These are phyloP conservation scores for Tulasnella sp. DNA, from an alignment of 768 basidiomycete species.

Conservation along the genomic window DNA sequence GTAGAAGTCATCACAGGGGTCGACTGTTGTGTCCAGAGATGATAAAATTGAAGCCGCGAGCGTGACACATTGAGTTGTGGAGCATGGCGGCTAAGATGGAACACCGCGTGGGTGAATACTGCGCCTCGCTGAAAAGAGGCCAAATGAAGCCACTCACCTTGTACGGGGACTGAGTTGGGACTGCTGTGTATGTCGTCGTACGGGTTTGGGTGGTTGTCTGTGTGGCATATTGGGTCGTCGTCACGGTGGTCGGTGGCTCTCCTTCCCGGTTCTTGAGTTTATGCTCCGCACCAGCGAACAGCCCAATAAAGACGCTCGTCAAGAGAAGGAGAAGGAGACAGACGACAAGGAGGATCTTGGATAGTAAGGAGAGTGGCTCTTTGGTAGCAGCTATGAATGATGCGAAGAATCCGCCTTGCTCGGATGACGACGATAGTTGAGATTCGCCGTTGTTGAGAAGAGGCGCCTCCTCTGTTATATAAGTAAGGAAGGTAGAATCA, in stretches of 20 bases:
- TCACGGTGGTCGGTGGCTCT: slow-evolving; percentile 29
- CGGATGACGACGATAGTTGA: slow-evolving; percentile 37
- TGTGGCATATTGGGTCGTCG: slow-evolving; percentile 28
- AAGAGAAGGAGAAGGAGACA: slow-evolving; percentile 72
- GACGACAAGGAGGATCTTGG: slow-evolving; percentile 70
- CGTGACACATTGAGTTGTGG: slow-evolving; percentile 69
- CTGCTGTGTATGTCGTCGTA: slow-evolving; percentile 23
- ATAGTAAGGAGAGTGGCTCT: slow-evolving; percentile 74
- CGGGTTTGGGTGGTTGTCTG: slow-evolving; percentile 27
- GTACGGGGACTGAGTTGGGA: slow-evolving; percentile 32
- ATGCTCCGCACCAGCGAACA: slow-evolving; percentile 85
- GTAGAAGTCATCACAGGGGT: slow-evolving; percentile 96
- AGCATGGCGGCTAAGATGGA: slow-evolving; percentile 40
- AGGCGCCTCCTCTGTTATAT: slow-evolving; percentile 52
- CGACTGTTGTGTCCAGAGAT: slow-evolving; percentile 67
- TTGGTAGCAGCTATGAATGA: slow-evolving; percentile 33
- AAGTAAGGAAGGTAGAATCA: background rate
- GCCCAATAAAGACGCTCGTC: slow-evolving; percentile 80
- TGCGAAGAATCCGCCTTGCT: slow-evolving; percentile 32
- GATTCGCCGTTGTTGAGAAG: slow-evolving; percentile 47
- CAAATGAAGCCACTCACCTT: slow-evolving; percentile 42
- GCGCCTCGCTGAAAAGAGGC: slow-evolving; percentile 29
- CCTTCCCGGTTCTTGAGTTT: slow-evolving; percentile 47
- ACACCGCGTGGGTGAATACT: slow-evolving; percentile 36
- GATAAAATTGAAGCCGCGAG: slow-evolving; percentile 76